phyloP scores from a whole-genome alignment of 106 monocot species.

The Dendrobium huoshanense region DNA sequence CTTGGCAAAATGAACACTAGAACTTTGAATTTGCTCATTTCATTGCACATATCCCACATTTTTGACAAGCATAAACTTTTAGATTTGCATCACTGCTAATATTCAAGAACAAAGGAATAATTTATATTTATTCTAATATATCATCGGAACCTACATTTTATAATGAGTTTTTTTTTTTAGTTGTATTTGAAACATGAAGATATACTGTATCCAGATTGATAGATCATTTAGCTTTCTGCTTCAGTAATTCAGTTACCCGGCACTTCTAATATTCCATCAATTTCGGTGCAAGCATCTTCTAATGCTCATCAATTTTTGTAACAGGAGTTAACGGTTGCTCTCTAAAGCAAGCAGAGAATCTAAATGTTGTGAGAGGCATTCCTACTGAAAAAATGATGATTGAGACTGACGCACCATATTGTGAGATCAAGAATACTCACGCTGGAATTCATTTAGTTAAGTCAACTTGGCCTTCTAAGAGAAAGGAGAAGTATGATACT shows the following conservation, averaged over 20 bases:
- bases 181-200: neutral
- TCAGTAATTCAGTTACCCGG: neutral
- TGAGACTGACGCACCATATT: constrained; percentile 98
- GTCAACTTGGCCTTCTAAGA: constrained; percentile 86
- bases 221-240: neutral
- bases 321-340: constrained; percentile 95
- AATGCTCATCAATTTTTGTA: neutral
- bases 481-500: constrained; percentile 86
- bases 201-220: neutral
- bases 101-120: neutral
- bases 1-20: too few relatives aligned
- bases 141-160: neutral
- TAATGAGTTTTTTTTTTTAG: neutral
- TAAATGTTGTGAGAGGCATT: constrained; percentile 66
- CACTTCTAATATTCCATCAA: neutral
- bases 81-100: neutral
- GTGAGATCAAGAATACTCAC: constrained; percentile 94
- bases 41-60: too few relatives aligned
- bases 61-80: too few relatives aligned
- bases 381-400: constrained; percentile 93
- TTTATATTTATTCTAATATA: neutral
- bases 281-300: neutral
- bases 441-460: constrained; percentile 82
- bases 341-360: constrained; percentile 73
- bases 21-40: too few relatives aligned